phyloP scores from a whole-genome alignment of 2,329 filamentous ascomycete species.

The Calonectria hongkongensis region DNA sequence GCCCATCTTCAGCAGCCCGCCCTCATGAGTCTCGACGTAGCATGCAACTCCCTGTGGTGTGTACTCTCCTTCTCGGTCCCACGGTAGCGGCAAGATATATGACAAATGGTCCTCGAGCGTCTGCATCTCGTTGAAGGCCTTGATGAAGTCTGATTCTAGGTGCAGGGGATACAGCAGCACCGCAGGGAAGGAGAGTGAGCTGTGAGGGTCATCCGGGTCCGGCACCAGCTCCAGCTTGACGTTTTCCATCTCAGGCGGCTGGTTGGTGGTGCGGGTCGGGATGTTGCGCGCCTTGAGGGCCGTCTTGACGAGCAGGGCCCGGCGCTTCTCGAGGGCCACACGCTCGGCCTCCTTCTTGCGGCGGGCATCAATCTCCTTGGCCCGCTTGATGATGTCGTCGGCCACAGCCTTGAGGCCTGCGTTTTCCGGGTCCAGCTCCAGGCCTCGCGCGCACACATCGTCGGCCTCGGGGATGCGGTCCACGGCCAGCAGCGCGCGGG shows the following conservation, averaged over 20 bases:
- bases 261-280: slow-evolving; percentile 77
- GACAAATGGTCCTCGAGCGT: slow-evolving; percentile 84
- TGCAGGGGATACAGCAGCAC: slow-evolving; percentile 90
- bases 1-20: slow-evolving; percentile 91
- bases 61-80: slow-evolving; percentile 85
- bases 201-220: slow-evolving; percentile 83
- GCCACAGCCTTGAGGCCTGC: slow-evolving; percentile 77
- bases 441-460: slow-evolving; percentile 84
- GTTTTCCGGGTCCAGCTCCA: slow-evolving; percentile 83
- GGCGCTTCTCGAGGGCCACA: slow-evolving; percentile 71
- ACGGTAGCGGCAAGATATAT: slow-evolving; percentile 92
- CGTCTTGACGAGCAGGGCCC: slow-evolving; percentile 77
- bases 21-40: slow-evolving; percentile 88
- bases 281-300: slow-evolving; percentile 84
- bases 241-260: slow-evolving; percentile 92
- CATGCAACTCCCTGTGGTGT: slow-evolving; percentile 82
- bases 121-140: slow-evolving; percentile 87
- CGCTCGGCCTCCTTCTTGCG: slow-evolving; percentile 74
- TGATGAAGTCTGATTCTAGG: slow-evolving; percentile 92
- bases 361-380: slow-evolving; percentile 72
- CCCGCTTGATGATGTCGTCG: slow-evolving; percentile 77
- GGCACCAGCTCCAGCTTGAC: slow-evolving; percentile 81
- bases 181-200: slow-evolving; percentile 83
- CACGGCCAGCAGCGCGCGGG: slow-evolving; percentile 84
- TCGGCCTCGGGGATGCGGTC: slow-evolving; percentile 87